Conservation (phyloP, 257 asterid species). For the Linaria vulgaris region DNA sequence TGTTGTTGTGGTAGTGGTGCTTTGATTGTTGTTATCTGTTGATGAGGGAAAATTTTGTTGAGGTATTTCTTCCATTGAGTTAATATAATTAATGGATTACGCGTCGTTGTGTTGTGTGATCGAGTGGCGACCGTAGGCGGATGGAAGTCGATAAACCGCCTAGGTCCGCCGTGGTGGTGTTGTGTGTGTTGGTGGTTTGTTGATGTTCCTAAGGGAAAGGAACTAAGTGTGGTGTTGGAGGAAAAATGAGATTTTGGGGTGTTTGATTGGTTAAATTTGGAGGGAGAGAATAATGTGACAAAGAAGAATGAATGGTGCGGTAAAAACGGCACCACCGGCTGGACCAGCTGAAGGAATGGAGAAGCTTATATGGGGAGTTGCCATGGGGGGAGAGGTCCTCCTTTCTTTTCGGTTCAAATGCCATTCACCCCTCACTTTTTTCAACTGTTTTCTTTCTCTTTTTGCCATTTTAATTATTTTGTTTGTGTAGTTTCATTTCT, state of each 20-base stretch:
- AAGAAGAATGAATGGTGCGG: conserved; percentile 18
- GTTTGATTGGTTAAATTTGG: neutral
- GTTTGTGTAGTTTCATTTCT: too few species aligned
- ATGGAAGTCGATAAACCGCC: conserved; percentile 57
- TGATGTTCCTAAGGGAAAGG: neutral
- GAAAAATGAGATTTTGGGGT: too few species aligned
- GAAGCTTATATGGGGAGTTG: conserved; percentile 33
- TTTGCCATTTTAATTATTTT: neutral
- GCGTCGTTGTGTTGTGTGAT: too few species aligned
- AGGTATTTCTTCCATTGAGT: too few species aligned
- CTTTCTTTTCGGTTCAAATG: neutral
- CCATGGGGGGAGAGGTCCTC: conserved; percentile 32
- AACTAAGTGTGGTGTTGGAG: too few species aligned
- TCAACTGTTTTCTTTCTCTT: conserved; percentile 16
- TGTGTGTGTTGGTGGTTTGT: neutral
- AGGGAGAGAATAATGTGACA: neutral
- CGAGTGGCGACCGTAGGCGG: conserved; percentile 20
- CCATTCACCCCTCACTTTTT: conserved; percentile 35
- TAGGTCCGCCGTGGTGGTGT: conserved; percentile 41
- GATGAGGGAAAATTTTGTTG: too few species aligned
- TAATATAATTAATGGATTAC: too few species aligned
- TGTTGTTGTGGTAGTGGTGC: too few species aligned
- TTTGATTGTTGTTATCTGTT: too few species aligned
- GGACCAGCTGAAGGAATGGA: conserved; percentile 23
- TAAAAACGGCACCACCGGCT: conserved; percentile 29